A percentile compares a stretch with the other conserved stretches of the same genome.
Conservation (phyloP, 1,284 basidiomycete genomes). For the Phylloboletellus chloephorus region DNA sequence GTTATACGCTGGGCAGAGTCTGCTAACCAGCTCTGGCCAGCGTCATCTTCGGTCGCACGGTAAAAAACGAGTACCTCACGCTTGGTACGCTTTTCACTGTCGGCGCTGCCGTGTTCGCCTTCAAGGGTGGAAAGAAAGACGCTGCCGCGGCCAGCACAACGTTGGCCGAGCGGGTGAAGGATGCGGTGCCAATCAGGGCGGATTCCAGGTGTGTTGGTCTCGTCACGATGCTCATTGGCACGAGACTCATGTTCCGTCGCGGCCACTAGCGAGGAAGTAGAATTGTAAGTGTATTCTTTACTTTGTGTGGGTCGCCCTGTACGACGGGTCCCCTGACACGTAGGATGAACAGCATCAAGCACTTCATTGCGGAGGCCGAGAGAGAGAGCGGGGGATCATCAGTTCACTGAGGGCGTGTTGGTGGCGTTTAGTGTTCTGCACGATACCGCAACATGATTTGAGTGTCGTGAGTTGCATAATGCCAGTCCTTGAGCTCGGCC, state of each 20-base stretch:
- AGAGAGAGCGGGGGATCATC: conserved; percentile 47
- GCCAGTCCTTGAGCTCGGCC: too few species aligned
- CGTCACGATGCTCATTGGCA: background rate
- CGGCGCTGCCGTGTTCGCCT: conserved; percentile 46
- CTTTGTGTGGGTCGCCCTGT: conserved; percentile 19
- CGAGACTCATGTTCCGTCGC: conserved; percentile 10
- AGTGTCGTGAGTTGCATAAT: background rate
- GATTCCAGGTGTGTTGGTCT: conserved; percentile 52
- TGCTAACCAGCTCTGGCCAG: conserved; percentile 34
- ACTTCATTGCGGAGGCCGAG: conserved; percentile 74
- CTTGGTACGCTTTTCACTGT: conserved; percentile 57
- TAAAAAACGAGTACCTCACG: conserved; percentile 74
- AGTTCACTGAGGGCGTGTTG: conserved; percentile 23
- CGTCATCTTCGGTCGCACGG: conserved; percentile 65
- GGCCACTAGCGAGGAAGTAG: conserved; percentile 55
- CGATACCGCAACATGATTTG: conserved; percentile 1
- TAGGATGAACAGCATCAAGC: conserved; percentile 62
- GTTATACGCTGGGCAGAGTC: background rate
- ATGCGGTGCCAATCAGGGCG: conserved; percentile 56
- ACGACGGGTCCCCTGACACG: conserved; percentile 34
- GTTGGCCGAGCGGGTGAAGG: conserved; percentile 50
- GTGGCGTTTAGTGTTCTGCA: conserved; percentile 3
- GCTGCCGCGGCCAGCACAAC: conserved; percentile 39
- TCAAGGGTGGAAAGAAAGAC: conserved; percentile 50
- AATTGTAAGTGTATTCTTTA: conserved; percentile 52